phyloP scores from a whole-genome alignment of 2,329 filamentous ascomycete species.

The Scleromitrula shiraiana region DNA sequence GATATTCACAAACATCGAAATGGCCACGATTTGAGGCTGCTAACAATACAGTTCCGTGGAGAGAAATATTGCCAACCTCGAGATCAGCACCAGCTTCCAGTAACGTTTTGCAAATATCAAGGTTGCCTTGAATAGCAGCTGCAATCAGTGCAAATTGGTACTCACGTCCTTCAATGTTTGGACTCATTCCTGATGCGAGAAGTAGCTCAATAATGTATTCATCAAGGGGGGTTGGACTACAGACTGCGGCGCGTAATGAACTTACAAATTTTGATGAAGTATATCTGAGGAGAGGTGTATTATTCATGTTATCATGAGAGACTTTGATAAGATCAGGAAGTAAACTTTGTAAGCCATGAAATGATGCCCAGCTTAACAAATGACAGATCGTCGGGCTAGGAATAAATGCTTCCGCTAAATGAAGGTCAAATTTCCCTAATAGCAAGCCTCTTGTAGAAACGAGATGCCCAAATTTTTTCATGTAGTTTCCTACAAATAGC shows the following conservation, averaged over 20 bases:
- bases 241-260: not conserved
- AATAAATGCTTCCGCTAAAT: too few relatives aligned
- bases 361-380: too few relatives aligned
- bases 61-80: not conserved
- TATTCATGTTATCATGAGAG: too few relatives aligned
- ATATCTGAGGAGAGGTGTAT: not conserved
- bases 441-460: too few relatives aligned
- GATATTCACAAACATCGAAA: not conserved
- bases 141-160: not conserved
- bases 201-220: not conserved
- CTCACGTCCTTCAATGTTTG: not conserved
- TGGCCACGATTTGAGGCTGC: accelerated
- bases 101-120: not conserved
- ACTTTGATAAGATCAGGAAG: too few relatives aligned
- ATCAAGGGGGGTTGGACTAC: accelerated
- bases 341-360: too few relatives aligned
- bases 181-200: not conserved
- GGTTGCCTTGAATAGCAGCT: not conserved
- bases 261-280: not conserved
- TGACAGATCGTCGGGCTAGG: too few relatives aligned
- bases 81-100: not conserved
- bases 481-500: too few relatives aligned
- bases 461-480: too few relatives aligned
- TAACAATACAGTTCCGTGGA: not conserved
- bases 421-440: too few relatives aligned